A percentile compares a stretch with the other conserved stretches of the same genome.
Conservation (phyloP, 768 basidiomycete genomes). For the Calocybe gangraenosa region DNA sequence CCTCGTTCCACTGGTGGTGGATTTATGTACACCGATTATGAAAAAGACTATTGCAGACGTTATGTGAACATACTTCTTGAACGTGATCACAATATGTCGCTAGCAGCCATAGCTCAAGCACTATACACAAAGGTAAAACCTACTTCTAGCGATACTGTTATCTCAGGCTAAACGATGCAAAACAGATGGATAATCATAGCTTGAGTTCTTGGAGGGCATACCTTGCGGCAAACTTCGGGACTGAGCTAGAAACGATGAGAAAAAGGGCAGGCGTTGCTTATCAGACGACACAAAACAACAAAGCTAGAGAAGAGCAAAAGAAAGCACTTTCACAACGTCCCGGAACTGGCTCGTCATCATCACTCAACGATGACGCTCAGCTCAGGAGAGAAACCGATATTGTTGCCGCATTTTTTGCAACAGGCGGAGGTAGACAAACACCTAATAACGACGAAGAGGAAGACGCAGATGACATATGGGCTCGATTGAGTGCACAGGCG, state of each 20-base stretch:
- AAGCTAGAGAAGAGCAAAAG: slow-evolving; percentile 2
- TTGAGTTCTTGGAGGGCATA: slow-evolving; percentile 46
- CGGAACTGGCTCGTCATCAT: neutral
- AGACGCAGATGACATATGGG: slow-evolving; percentile 45
- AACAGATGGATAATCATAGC: slow-evolving; percentile 62
- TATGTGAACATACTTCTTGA: slow-evolving; percentile 44
- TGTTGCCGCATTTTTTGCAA: slow-evolving; percentile 54
- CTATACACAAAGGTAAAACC: slow-evolving; percentile 45
- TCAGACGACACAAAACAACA: slow-evolving; percentile 33
- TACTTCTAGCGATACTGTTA: neutral
- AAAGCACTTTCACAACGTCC: neutral
- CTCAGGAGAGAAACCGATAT: slow-evolving; percentile 38
- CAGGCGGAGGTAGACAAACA: slow-evolving; percentile 28
- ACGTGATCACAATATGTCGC: slow-evolving; percentile 43
- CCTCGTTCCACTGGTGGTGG: slow-evolving; percentile 17
- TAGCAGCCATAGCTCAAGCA: slow-evolving; percentile 29
- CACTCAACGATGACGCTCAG: neutral
- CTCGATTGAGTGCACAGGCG: slow-evolving; percentile 42
- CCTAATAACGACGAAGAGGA: slow-evolving; percentile 36
- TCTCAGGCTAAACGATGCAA: slow-evolving; percentile 2
- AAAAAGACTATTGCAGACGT: slow-evolving; percentile 41
- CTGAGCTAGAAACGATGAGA: slow-evolving; percentile 41
- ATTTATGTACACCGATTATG: slow-evolving; percentile 46
- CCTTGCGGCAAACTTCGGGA: slow-evolving; percentile 25
- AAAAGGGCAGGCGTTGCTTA: slow-evolving; percentile 48